Evolutionary conservation across 176 grass and related monocot genomes (phyloP), one percentile per base, ranked within the genome.

Genomic region (Aegilops umbellulata): DNA sequence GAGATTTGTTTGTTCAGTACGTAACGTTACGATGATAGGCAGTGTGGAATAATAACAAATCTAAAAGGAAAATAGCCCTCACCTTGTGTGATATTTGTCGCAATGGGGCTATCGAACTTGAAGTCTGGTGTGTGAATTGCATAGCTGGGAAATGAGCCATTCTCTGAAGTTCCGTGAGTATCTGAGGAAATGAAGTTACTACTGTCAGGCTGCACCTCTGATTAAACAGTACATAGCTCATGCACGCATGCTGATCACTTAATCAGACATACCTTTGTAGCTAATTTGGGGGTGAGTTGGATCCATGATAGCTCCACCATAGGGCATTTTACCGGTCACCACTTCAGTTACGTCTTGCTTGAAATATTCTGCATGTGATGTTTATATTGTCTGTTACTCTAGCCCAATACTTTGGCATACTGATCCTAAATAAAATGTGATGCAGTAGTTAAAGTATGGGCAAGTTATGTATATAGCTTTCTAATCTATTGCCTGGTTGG

Each of bases 381-480:
- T 53, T 81, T 79, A 25, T 71, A 70, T 4, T 31, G 42, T 79
- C 25, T 2, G 69, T 89, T 85, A 81, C 77, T 81, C 26, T 36
- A 69, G 30, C 60, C 53, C 35, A 76, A 35, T 15, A 72, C 39
- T 19, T 0, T 30, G 24, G 25, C 35, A 65, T 29, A 73, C 31
- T 42, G 29, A n/a, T 74, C 19, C 41, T 41, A 17, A 53, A 17
- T 25, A 57, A 55, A 84, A 5, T 73, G 3, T 17, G 42, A 53
- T 51, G 29, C 8, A 39, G 85, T 5, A 49, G 27, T 25, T 60
- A 13, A 10, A 46, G 4, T 39, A 49, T 74, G 26, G 66, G 17
- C 36, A 72, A 49, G 8, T 64, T 51, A 76, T 46, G 42, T 46
- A 12, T 12, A 14, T 14, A 49, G 29, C 17, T 74, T 83, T 2